Evolutionary conservation across 1,284 basidiomycete species (phyloP), one percentile per base, ranked within the genome.

Genomic region (Pterulicium gracile): DNA sequence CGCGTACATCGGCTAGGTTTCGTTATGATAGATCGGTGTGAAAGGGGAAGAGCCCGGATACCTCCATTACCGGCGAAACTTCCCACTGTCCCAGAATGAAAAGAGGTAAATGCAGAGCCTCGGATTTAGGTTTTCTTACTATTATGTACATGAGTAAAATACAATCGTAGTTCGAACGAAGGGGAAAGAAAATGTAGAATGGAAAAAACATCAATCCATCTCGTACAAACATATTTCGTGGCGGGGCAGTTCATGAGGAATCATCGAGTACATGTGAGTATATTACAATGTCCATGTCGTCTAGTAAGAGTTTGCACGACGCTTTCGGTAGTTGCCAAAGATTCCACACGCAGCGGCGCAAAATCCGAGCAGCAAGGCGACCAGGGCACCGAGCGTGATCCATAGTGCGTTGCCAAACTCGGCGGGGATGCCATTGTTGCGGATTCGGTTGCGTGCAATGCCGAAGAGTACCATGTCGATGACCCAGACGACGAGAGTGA

Each of bases 381-480:
- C 71, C 41, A 84, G 65, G 0, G 83, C 87, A 50, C 76, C 87
- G 44, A 89, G 71, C 1, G 81, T 83, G 49, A 91, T 56, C 87
- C 81, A 87, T 54, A 75, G 76, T n/a, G 80, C 83, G 55, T 82
- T 83, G n/a, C 79, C 81, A 57, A 74, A 82, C 56, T 75, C 67
- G 3, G 85, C 79, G 20, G 54, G 24, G 47, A 66, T 60, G 22
- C 73, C 77, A 15, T 68, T 66, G 49, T 74, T 63, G 46, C 70
- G 65, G 56, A 85, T 71, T 45, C 73, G 70, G 55, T 74, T 62
- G 52, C 78, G 77, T 19, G 77, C 77, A 49, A 86, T 73, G 47
- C 79, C 79, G 63, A 85, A 92, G 46, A 92, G 73, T 21, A 78
- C 77, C 77, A 89, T 83, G 63, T 87, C 85, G 58, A 90, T 69